Evolutionary conservation across 768 basidiomycete species (phyloP).

Genomic region (Trichaptum fuscoviolaceum): DNA sequence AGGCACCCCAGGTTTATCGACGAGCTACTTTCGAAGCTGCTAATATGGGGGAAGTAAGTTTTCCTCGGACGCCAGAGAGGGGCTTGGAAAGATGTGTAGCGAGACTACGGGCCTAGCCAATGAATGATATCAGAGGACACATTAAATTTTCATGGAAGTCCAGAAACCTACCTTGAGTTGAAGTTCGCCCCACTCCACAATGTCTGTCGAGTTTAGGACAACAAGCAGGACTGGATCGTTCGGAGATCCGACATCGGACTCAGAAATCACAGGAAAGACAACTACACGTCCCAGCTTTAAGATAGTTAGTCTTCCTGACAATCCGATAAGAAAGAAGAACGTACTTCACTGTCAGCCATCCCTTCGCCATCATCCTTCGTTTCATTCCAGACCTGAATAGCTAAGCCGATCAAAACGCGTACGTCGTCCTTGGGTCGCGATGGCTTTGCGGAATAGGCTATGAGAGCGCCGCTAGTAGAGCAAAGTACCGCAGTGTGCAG

Average conservation of each 20-base stretch:
- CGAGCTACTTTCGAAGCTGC: not conserved
- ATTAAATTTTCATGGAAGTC: not conserved
- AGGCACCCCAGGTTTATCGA: not conserved
- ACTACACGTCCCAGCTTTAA: constrained; percentile 65
- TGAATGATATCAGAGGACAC: not conserved
- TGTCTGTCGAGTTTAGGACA: constrained; percentile 56
- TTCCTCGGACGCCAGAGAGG: not conserved
- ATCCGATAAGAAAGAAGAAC: constrained; percentile 13
- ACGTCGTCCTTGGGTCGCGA: constrained; percentile 65
- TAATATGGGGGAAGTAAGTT: not conserved
- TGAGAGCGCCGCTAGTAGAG: constrained; percentile 69
- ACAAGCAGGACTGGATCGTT: constrained; percentile 62
- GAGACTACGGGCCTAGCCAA: not conserved
- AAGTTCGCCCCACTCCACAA: constrained; percentile 63
- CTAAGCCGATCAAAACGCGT: constrained; percentile 65
- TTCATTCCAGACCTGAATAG: constrained; percentile 75
- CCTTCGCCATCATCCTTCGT: constrained; percentile 58
- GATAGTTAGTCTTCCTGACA: not conserved
- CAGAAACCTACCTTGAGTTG: constrained; percentile 49
- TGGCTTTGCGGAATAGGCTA: constrained; percentile 58
- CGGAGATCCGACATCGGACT: constrained; percentile 17
- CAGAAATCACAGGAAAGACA: constrained; percentile 57
- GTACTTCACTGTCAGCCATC: constrained; percentile 76
- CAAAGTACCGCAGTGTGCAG: constrained; percentile 70
- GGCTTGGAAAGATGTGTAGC: not conserved